Conservation (phyloP, 2,329 filamentous ascomycete genomes). For the Bimuria novae-zelandiae region DNA sequence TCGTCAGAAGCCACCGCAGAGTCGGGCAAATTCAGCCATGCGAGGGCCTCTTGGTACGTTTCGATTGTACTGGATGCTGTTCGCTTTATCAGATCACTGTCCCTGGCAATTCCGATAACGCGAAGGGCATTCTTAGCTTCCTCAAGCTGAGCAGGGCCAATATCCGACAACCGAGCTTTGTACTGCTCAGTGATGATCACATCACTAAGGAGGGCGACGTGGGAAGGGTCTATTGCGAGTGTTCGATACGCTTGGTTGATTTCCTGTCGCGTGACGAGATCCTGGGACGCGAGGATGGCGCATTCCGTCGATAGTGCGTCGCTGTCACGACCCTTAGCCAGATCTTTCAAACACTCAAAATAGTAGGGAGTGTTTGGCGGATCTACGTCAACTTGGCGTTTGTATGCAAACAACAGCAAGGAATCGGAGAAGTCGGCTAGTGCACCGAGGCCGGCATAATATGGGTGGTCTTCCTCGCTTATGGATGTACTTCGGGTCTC, state of each 20-base stretch:
- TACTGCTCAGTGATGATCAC: constrained; percentile 67
- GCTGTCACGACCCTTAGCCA: constrained; percentile 61
- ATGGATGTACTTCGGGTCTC: constrained; percentile 33
- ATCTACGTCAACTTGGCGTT: constrained; percentile 63
- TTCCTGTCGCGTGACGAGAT: constrained; percentile 61
- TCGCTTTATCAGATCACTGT: constrained; percentile 62
- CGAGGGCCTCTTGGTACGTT: constrained; percentile 66
- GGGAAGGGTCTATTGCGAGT: constrained; percentile 57
- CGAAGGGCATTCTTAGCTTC: constrained; percentile 61
- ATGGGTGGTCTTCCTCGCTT: constrained; percentile 45
- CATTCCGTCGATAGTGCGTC: constrained; percentile 63
- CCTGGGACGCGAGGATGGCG: constrained; percentile 61
- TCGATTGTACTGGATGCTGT: constrained; percentile 64
- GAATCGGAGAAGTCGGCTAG: constrained; percentile 65
- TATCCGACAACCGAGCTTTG: constrained; percentile 61
- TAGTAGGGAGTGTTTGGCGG: constrained; percentile 62
- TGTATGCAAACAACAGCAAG: constrained; percentile 66
- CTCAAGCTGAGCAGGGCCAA: constrained; percentile 58
- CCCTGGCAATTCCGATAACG: constrained; percentile 63
- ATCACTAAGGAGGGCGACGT: constrained; percentile 54
- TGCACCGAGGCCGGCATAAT: constrained; percentile 67
- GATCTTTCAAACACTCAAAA: constrained; percentile 66
- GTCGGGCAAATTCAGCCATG: constrained; percentile 59
- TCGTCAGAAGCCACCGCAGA: constrained; percentile 55
- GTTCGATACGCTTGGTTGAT: constrained; percentile 62